phyloP scores from a whole-genome alignment of 768 basidiomycete species.

The Termitomyces sp. region DNA sequence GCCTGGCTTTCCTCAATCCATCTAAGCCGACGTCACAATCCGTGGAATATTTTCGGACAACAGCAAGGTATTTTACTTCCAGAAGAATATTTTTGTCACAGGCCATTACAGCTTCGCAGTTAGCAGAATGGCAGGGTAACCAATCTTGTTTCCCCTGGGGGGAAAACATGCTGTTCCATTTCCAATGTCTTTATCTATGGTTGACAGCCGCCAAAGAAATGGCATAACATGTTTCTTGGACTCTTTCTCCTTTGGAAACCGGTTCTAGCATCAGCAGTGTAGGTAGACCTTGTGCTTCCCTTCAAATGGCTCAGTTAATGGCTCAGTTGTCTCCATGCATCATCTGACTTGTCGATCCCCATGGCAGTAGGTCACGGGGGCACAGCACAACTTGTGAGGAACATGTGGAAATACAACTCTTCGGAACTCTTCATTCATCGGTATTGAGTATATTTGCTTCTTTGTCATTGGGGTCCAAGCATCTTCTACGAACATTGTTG shows the following conservation, averaged over 20 bases:
- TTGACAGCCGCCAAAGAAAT: too few relatives aligned
- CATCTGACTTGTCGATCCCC: too few relatives aligned
- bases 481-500: background rate
- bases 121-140: background rate
- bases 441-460: background rate
- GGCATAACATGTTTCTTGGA: too few relatives aligned
- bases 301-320: background rate
- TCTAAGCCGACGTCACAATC: background rate
- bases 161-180: too few relatives aligned
- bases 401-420: background rate
- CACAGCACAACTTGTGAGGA: background rate
- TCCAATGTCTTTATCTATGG: too few relatives aligned
- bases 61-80: background rate
- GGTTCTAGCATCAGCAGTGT: too few relatives aligned
- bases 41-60: background rate
- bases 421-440: background rate
- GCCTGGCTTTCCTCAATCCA: background rate
- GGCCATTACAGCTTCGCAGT: background rate
- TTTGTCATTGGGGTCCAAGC: background rate
- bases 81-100: background rate
- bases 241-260: too few relatives aligned
- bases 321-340: background rate
- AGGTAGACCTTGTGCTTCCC: background rate
- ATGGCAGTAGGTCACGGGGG: background rate
- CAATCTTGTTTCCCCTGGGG: too few relatives aligned